Evolutionary conservation across 345 rosid species (phyloP).

Genomic region (Melaleuca quinquenervia): DNA sequence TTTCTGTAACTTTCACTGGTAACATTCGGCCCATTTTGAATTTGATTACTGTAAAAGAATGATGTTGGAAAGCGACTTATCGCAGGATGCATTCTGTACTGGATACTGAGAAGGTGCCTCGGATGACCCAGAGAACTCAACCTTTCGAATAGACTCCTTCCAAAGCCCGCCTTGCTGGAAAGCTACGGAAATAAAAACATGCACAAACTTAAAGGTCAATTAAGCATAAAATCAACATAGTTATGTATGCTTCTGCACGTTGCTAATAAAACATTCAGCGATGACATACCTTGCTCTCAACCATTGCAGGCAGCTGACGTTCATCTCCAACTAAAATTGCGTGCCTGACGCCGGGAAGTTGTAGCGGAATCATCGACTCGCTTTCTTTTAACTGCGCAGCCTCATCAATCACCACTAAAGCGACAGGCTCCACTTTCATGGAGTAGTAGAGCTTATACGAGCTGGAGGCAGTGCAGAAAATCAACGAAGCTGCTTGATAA

Average conservation of each 20-base stretch:
- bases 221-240: not conserved
- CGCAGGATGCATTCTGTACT: slow-evolving; percentile 1
- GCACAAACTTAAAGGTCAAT: not conserved
- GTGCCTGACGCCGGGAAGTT: not conserved
- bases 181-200: not conserved
- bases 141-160: slow-evolving; percentile 1
- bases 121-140: not conserved
- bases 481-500: not conserved
- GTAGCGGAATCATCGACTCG: not conserved
- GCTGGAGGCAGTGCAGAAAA: slow-evolving; percentile 1
- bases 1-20: not conserved
- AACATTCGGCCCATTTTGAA: not conserved
- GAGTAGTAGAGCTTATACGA: not conserved
- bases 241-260: not conserved
- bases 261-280: not conserved
- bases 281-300: not conserved
- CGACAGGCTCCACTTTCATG: not conserved
- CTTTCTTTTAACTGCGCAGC: slow-evolving; percentile 5
- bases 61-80: not conserved
- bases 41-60: not conserved
- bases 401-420: slow-evolving; percentile 1
- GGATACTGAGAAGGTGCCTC: not conserved
- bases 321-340: slow-evolving; percentile 3
- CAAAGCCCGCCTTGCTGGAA: not conserved
- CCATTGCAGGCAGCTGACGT: not conserved